These are phyloP conservation scores for Taiozyma onychis DNA, from an alignment of 1,139 yeast genomes.

Conservation along the genomic window DNA sequence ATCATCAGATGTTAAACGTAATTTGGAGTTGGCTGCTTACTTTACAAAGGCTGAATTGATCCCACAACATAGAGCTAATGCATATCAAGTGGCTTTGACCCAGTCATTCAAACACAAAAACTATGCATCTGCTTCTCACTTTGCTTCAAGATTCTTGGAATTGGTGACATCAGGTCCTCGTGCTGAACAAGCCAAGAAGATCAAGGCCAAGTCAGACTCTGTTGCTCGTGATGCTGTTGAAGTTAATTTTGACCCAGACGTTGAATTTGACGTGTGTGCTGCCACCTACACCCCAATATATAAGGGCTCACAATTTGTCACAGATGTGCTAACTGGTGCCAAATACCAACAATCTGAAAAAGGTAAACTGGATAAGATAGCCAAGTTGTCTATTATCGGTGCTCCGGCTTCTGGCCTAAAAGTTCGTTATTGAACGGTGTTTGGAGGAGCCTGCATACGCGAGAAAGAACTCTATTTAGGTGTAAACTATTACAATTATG, in stretches of 20 bases:
- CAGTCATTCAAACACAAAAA: constrained; percentile 87
- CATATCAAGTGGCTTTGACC: constrained; percentile 92
- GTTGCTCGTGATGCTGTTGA: constrained; percentile 82
- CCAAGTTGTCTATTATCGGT: constrained; percentile 76
- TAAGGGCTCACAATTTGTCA: constrained; percentile 58
- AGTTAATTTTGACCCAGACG: constrained; percentile 87
- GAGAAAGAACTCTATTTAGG: background rate
- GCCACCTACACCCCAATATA: constrained; percentile 86
- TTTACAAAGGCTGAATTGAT: constrained; percentile 83
- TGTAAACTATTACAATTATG: background rate
- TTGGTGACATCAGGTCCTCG: constrained; percentile 67
- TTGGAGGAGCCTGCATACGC: background rate
- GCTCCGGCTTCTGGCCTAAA: constrained; percentile 95
- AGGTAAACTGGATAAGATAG: constrained; percentile 75
- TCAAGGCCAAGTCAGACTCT: constrained; percentile 74
- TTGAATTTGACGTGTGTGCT: constrained; percentile 88
- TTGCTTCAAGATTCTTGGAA: constrained; percentile 78
- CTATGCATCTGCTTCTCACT: constrained; percentile 81
- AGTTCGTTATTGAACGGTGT: constrained; percentile 18
- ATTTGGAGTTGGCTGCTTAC: constrained; percentile 91
- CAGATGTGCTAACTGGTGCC: constrained; percentile 91
- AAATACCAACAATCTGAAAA: constrained; percentile 71
- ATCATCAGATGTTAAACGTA: constrained; percentile 68
- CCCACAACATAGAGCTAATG: constrained; percentile 78
- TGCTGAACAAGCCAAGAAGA: constrained; percentile 84